Evolutionary conservation across 352 stramenopile species (phyloP).

Genomic region (Globisporangium abappressorium): DNA sequence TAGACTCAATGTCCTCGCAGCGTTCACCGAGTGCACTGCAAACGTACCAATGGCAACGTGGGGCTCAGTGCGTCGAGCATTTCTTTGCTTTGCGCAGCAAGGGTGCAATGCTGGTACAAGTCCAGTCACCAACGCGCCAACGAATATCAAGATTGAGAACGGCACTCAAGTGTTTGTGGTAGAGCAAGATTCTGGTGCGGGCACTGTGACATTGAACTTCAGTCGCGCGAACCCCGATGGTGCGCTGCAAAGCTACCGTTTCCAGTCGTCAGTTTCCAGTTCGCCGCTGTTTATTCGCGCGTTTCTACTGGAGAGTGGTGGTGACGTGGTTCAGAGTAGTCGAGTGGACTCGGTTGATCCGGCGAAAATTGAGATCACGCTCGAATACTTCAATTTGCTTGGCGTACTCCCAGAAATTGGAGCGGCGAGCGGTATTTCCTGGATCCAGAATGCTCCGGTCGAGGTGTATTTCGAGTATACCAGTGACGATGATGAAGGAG

Average conservation of each 20-base stretch:
- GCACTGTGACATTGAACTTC: conserved; percentile 5
- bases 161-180: conserved; percentile 15
- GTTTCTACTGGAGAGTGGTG: conserved; percentile 24
- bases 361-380: conserved; percentile 5
- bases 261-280: conserved; percentile 9
- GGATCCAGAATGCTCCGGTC: conserved; percentile 5
- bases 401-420: conserved; percentile 6
- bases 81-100: conserved; percentile 4
- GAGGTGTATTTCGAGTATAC: conserved; percentile 16
- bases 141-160: conserved; percentile 8
- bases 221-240: background rate
- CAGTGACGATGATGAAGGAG: background rate
- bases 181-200: background rate
- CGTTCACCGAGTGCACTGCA: background rate
- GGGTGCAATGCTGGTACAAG: conserved; percentile 1
- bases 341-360: conserved; percentile 1
- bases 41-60: conserved; percentile 3
- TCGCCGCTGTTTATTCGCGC: conserved; percentile 21
- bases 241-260: background rate
- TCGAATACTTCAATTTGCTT: conserved; percentile 14
- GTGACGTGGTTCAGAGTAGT: conserved; percentile 16
- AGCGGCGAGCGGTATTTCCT: background rate
- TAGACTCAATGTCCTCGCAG: conserved; percentile 1
- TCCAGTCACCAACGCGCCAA: background rate
- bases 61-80: conserved; percentile 8